Base-by-base conservation (phyloP, 495 filamentous ascomycete genomes). In the Neurospora tetrasperma region DNA sequence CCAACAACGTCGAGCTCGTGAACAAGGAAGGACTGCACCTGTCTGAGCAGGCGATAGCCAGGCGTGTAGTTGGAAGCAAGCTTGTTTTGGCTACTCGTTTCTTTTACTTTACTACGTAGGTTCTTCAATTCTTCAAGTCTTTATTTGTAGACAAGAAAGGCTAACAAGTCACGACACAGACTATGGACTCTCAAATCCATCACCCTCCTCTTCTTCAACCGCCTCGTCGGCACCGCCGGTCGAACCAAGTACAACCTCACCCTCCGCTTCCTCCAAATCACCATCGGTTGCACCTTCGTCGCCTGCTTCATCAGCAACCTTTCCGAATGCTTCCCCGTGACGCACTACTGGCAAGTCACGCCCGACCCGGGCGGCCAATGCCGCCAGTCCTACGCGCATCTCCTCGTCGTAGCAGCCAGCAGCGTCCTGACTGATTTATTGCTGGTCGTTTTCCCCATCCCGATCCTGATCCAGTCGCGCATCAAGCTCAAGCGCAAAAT, bases 171-270 rank as follows among this genome's bases (percentile, higher is more conserved):
- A 39, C 6, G 39, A 39, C 39, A 8, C 39, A 96, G 94, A 77
- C 90, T 98, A 73, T 99, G 95, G 95, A 91, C 89, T 40, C 89
- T 94, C 77, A 98, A 98, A 80, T 86, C 90, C 77, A 93, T 92
- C 48, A 92, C 97, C 62, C 92, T 92, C 73, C 92, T 94, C 77
- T 98, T 97, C 78, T 90, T 98, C 74, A 91, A 90, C 77, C 90
- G 94, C 31, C 87, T 98, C 23, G 90, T 86, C 42, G 80, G 77
- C 20, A 84, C 18, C 4, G 88, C 38, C 91, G 92, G 92, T 88
- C 89, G 71, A 81, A 84, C 35, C 87, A 89, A n/a, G 6, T 91
- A 94, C 74, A 86, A 89, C 31, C 74, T 86, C 2, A 89, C 88
- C 20, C 83, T 98, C 2, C 85, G 86, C 72, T 84, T 86, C 71